A percentile compares a stretch with the other conserved stretches of the same genome.
Conservation (phyloP, 2,329 filamentous ascomycete genomes). For the Cordyceps javanica region DNA sequence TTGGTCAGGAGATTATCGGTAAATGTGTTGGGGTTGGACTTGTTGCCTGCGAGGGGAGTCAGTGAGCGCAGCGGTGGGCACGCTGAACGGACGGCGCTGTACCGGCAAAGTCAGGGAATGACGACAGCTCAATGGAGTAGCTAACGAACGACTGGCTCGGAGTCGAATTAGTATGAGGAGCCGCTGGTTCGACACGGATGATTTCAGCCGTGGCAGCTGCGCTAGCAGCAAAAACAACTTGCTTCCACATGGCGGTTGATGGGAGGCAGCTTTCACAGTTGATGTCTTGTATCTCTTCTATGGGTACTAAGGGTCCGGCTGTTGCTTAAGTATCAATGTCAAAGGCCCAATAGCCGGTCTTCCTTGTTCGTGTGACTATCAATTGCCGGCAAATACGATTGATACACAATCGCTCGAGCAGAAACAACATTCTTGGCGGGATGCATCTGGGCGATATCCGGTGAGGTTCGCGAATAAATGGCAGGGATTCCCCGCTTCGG, state of each 20-base stretch:
- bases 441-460: neutral
- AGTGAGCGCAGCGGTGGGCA: neutral
- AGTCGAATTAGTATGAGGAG: conserved; percentile 18
- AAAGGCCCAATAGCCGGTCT: neutral
- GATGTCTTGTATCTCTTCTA: neutral
- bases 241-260: neutral
- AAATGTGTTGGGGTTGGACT: conserved; percentile 50
- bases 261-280: neutral
- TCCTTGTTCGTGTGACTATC: neutral
- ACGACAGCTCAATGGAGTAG: conserved; percentile 46
- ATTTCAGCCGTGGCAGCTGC: neutral
- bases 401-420: neutral
- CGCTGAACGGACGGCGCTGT: neutral
- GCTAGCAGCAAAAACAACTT: neutral
- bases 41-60: conserved; percentile 35
- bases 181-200: neutral
- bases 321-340: neutral
- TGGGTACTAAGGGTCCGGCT: neutral
- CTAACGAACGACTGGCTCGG: conserved; percentile 37
- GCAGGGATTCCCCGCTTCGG: conserved; percentile 2
- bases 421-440: neutral
- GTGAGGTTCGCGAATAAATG: neutral
- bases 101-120: conserved; percentile 47
- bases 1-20: conserved; percentile 55
- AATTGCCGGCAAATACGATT: neutral